Evolutionary conservation across 495 filamentous ascomycete species (phyloP).

Genomic region (Coniosporium apollinis): DNA sequence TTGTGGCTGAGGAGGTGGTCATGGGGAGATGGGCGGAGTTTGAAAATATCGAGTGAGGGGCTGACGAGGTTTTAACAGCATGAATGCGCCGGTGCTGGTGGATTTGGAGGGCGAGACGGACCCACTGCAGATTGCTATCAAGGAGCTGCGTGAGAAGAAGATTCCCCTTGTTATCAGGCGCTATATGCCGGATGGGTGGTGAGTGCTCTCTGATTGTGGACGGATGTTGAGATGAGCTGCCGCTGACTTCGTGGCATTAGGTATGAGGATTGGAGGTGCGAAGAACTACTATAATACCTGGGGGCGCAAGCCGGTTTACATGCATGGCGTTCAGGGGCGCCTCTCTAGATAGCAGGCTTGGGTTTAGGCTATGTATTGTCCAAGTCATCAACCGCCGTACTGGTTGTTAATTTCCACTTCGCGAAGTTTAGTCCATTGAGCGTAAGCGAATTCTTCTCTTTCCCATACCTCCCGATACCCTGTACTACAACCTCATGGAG

Average conservation of each 20-base stretch:
- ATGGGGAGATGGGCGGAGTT: not conserved
- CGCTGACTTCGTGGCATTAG: constrained; percentile 25
- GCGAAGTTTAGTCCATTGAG: no score
- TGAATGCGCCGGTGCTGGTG: constrained; percentile 94
- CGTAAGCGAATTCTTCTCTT: no score
- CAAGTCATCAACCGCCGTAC: no score
- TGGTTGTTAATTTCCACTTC: no score
- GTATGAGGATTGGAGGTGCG: constrained; percentile 98
- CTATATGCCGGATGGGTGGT: constrained; percentile 95
- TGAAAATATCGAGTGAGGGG: constrained; percentile 1
- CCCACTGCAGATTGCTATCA: constrained; percentile 90
- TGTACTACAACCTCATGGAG: no score
- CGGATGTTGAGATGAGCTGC: not conserved
- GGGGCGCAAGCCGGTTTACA: no score
- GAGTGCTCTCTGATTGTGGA: constrained; percentile 25
- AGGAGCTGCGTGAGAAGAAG: constrained; percentile 95
- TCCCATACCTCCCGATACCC: no score
- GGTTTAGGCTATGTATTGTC: no score
- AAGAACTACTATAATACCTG: constrained; percentile 77
- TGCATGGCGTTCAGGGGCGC: no score
- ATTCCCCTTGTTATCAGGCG: constrained; percentile 87
- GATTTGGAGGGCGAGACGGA: constrained; percentile 96
- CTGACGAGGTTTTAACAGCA: constrained; percentile 34
- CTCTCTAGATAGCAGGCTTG: no score
- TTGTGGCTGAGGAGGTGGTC: not conserved